Conservation (phyloP, 2,329 filamentous ascomycete species). For the Zasmidium citrigriseum region DNA sequence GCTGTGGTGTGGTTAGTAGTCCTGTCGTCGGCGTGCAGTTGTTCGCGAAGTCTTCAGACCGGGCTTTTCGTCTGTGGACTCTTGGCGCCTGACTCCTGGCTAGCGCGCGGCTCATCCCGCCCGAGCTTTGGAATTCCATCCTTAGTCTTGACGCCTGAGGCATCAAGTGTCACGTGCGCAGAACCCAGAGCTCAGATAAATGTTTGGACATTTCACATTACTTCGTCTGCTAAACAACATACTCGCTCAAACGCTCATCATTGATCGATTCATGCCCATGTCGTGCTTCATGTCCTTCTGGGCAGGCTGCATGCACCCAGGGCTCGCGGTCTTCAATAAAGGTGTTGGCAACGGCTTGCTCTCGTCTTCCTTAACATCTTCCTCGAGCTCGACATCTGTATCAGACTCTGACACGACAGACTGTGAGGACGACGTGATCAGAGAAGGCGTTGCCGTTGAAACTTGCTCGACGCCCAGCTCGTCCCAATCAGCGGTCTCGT, state of each 20-base stretch:
- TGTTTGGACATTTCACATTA: not conserved
- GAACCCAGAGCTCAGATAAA: too few relatives aligned
- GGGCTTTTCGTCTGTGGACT: not conserved
- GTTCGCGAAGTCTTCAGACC: not conserved
- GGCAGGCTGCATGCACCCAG: conserved; percentile 1
- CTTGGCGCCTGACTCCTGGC: too few relatives aligned
- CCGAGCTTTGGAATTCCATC: not conserved
- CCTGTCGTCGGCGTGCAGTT: not conserved
- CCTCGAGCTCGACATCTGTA: conserved; percentile 9
- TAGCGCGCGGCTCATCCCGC: not conserved
- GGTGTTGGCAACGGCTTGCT: conserved; percentile 20
- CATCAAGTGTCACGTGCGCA: too few relatives aligned
- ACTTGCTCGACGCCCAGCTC: conserved; percentile 6
- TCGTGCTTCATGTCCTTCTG: conserved; percentile 14
- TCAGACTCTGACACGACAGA: conserved; percentile 22
- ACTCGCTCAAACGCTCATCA: conserved; percentile 18
- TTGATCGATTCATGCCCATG: conserved; percentile 12
- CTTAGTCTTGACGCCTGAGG: conserved; percentile 2
- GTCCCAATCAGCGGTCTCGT: conserved; percentile 21
- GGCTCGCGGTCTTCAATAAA: conserved; percentile 31
- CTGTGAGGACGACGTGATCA: conserved; percentile 18
- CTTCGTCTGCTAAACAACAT: not conserved
- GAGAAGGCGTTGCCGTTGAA: conserved; percentile 17
- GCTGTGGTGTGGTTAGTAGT: conserved; percentile 19
- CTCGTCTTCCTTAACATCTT: not conserved